These are phyloP conservation scores for Athelia psychrophila DNA, from an alignment of 1,284 basidiomycete species.

Conservation along the genomic window DNA sequence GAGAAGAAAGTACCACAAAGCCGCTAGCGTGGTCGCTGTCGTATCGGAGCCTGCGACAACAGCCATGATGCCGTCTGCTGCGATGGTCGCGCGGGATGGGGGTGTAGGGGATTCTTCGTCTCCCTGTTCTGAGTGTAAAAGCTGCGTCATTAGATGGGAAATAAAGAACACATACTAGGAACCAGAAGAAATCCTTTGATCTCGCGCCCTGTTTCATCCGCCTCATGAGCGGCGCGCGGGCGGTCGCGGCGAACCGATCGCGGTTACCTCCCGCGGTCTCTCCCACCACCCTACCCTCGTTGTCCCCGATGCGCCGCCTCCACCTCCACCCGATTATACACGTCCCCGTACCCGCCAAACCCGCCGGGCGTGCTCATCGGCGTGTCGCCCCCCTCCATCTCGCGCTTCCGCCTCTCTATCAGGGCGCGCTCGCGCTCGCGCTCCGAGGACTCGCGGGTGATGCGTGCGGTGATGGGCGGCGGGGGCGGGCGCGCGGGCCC, in stretches of 20 bases:
- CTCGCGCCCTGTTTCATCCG: conserved; percentile 2
- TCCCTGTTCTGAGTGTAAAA: conserved; percentile 1
- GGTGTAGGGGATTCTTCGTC: conserved; percentile 8
- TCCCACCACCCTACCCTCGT: background rate
- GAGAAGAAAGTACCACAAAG: conserved; percentile 8
- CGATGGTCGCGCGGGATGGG: conserved; percentile 2
- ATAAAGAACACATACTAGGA: conserved; percentile 18
- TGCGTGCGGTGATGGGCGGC: conserved; percentile 49
- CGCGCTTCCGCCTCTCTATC: conserved; percentile 59
- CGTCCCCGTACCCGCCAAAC: conserved; percentile 58
- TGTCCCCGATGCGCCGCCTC: conserved; percentile 58
- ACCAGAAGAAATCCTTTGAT: conserved; percentile 25
- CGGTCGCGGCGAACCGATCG: conserved; percentile 1
- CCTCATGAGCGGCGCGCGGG: conserved; percentile 7
- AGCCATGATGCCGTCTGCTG: conserved; percentile 7
- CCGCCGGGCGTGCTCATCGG: conserved; percentile 65
- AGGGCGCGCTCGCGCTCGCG: conserved; percentile 64
- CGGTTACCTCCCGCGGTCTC: background rate
- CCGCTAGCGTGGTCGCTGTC: conserved; percentile 11
- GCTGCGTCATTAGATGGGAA: background rate
- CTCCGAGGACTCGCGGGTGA: conserved; percentile 70
- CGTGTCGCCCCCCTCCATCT: conserved; percentile 60
- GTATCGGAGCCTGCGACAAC: conserved; percentile 31
- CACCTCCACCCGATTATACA: conserved; percentile 68
- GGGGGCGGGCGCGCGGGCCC: conserved; percentile 20